Evolutionary conservation across 75 land plant genomes (phyloP).

Genomic region (Pinus albicaulis): DNA sequence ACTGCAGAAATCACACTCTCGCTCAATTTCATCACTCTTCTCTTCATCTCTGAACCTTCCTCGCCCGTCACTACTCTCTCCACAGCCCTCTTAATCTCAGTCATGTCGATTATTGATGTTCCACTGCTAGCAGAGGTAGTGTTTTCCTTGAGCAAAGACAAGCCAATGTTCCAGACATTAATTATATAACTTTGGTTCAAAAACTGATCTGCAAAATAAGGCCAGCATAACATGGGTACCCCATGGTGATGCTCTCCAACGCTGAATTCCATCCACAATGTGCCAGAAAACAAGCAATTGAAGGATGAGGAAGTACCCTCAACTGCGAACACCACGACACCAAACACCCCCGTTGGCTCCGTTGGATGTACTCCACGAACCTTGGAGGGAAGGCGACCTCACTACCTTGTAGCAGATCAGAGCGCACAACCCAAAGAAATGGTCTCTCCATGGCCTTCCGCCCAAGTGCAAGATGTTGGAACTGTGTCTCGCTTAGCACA

Average conservation of each 20-base stretch:
- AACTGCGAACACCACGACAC: constrained; percentile 35
- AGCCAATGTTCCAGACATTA: constrained; percentile 44
- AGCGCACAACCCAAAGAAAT: constrained; percentile 52
- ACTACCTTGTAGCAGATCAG: constrained; percentile 6
- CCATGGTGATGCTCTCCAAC: constrained; percentile 42
- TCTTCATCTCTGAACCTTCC: constrained; percentile 31
- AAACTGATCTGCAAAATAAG: constrained; percentile 46
- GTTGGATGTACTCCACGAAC: constrained; percentile 6
- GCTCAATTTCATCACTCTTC: constrained; percentile 11
- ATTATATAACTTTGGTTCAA: constrained; percentile 27
- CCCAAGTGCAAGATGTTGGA: constrained; percentile 44
- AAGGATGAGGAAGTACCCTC: neutral
- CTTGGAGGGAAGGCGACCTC: constrained; percentile 12
- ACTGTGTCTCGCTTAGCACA: constrained; percentile 13
- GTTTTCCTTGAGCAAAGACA: neutral
- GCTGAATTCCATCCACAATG: constrained; percentile 64
- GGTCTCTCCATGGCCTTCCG: constrained; percentile 16
- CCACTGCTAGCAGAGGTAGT: neutral
- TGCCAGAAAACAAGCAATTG: constrained; percentile 28
- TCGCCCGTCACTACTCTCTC: constrained; percentile 22
- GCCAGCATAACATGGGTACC: constrained; percentile 49
- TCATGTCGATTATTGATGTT: neutral
- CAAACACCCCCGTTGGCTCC: constrained; percentile 3
- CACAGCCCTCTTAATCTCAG: constrained; percentile 20
- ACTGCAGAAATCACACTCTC: constrained; percentile 12